phyloP scores from a whole-genome alignment of 257 asterid genomes.

The Nemophila menziesii region DNA sequence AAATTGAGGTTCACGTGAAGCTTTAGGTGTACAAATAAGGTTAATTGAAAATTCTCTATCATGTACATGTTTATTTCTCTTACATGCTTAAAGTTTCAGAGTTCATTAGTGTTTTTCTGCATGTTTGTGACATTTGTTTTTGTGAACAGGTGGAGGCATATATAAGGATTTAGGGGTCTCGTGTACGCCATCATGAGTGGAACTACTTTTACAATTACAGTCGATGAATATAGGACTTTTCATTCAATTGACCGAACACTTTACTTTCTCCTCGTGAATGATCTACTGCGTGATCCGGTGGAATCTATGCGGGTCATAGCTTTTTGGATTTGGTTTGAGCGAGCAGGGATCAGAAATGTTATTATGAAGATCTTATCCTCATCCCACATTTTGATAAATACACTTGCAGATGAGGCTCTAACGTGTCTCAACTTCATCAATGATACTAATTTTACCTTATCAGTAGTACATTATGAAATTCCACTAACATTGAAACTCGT shows the following conservation, averaged over 20 bases:
- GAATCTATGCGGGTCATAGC: conserved; percentile 41
- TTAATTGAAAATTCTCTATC: conserved; percentile 1
- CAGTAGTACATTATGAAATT: conserved; percentile 18
- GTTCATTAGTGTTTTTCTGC: too few species aligned
- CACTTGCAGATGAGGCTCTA: conserved; percentile 37
- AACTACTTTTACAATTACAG: conserved; percentile 4
- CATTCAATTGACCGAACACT: conserved; percentile 36
- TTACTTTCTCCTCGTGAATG: conserved; percentile 30
- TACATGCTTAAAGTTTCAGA: too few species aligned
- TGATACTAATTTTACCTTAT: background rate
- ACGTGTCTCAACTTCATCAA: too few species aligned
- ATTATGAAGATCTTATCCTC: conserved; percentile 21
- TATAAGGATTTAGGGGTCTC: too few species aligned
- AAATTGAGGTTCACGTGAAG: conserved; percentile 14
- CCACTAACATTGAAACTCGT: conserved; percentile 27
- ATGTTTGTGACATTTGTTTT: too few species aligned
- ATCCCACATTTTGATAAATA: conserved; percentile 17
- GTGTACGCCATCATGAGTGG: too few species aligned
- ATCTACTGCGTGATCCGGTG: conserved; percentile 34
- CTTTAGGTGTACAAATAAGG: too few species aligned
- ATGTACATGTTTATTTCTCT: conserved; percentile 3
- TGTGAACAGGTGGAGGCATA: too few species aligned
- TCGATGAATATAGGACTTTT: conserved; percentile 22
- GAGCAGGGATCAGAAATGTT: conserved; percentile 13
- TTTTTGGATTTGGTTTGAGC: conserved; percentile 52